Evolutionary conservation across 148 eudicot species (phyloP).

Genomic region (Chenopodium quinoa): DNA sequence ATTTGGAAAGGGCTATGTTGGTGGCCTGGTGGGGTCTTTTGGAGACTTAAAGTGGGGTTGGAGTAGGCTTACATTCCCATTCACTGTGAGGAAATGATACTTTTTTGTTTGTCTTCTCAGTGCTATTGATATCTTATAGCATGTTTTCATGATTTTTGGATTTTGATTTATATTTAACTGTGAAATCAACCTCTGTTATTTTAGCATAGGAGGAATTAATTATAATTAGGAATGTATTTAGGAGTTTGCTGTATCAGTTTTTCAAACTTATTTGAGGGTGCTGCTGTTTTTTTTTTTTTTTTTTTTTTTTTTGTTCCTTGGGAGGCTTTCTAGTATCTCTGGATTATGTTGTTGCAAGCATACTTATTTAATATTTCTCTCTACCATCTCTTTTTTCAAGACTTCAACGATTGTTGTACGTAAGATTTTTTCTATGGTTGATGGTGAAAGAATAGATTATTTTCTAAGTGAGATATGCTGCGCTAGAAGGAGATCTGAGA

Average conservation of each 20-base stretch:
- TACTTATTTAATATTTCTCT: background rate
- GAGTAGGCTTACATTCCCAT: background rate
- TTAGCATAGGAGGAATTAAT: background rate
- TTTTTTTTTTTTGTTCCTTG: background rate
- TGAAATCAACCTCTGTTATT: background rate
- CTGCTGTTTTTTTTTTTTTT: background rate
- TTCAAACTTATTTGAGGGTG: background rate
- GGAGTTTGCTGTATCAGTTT: background rate
- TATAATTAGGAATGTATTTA: background rate
- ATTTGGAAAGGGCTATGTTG: background rate
- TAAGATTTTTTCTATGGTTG: background rate
- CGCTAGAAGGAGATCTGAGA: too few relatives aligned
- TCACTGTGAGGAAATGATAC: background rate
- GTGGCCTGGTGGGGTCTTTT: background rate
- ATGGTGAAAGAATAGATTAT: background rate
- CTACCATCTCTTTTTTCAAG: background rate
- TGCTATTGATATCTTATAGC: background rate
- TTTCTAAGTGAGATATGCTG: background rate
- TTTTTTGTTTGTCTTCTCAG: background rate
- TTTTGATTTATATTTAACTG: background rate
- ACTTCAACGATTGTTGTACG: background rate
- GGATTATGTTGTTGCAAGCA: background rate
- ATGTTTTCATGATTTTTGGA: background rate
- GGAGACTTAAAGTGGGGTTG: background rate
- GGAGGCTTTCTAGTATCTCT: background rate